These are phyloP conservation scores for Agaricus sinodeliciosus DNA, from an alignment of 768 basidiomycete genomes.

Conservation along the genomic window DNA sequence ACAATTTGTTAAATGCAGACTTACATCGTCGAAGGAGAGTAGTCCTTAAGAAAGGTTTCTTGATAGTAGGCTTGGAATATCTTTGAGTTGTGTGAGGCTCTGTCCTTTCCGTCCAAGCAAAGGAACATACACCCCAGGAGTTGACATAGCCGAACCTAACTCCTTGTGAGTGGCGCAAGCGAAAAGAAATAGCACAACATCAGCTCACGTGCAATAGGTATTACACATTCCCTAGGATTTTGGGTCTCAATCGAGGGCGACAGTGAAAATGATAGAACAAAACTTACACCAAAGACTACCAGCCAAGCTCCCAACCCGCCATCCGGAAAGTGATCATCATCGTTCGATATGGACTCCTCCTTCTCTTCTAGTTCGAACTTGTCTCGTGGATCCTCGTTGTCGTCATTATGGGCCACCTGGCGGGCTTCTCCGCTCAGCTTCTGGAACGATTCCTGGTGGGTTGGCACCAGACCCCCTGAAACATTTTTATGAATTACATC, in stretches of 20 bases:
- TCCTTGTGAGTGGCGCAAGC: constrained; percentile 11
- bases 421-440: neutral
- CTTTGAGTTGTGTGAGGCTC: neutral
- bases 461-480: too few relatives aligned
- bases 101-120: neutral
- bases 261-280: neutral
- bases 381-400: neutral
- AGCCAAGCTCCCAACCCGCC: constrained; percentile 39
- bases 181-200: neutral
- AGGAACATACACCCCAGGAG: constrained; percentile 60
- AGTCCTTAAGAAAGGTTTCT: neutral
- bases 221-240: constrained; percentile 34
- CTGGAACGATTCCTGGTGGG: too few relatives aligned
- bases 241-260: neutral
- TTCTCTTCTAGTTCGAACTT: neutral
- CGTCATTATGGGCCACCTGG: neutral
- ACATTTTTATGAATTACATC: too few relatives aligned
- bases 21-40: constrained; percentile 47
- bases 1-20: neutral
- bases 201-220: constrained; percentile 39
- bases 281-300: constrained; percentile 34
- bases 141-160: constrained; percentile 62
- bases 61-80: constrained; percentile 5
- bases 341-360: neutral
- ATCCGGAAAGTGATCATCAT: constrained; percentile 31